Evolutionary conservation across 148 eudicot genomes (phyloP).

Genomic region (Vaccinium macrocarpon): DNA sequence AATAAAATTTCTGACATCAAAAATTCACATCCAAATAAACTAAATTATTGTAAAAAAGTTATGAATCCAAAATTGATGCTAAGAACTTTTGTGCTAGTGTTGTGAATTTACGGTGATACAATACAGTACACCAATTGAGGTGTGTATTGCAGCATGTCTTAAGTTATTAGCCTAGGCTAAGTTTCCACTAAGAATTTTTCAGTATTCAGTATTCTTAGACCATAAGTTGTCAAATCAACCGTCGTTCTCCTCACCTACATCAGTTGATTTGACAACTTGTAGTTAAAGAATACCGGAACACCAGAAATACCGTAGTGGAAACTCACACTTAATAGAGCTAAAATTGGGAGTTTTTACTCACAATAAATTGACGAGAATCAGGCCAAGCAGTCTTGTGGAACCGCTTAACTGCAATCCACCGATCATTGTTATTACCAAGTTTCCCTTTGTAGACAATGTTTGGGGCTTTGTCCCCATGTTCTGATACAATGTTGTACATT

Average conservation of each 20-base stretch:
- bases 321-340: background rate
- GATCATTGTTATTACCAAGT: conserved; percentile 21
- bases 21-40: background rate
- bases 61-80: no score
- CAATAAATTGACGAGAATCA: conserved; percentile 57
- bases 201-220: no score
- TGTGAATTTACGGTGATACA: background rate
- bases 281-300: no score
- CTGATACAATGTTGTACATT: conserved; percentile 49
- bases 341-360: conserved; percentile 12
- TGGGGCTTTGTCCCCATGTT: conserved; percentile 67
- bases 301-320: background rate
- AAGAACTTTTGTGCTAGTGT: background rate
- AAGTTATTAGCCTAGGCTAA: background rate
- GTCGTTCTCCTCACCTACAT: no score
- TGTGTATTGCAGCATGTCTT: background rate
- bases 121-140: no score
- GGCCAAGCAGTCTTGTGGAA: conserved; percentile 63
- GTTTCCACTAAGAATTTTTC: no score
- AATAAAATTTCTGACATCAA: background rate
- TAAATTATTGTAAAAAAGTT: background rate
- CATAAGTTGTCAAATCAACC: no score
- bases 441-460: conserved; percentile 59
- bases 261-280: no score
- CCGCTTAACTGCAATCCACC: conserved; percentile 53